Percentiles rank a stretch among this genome's conserved stretches.
These are phyloP conservation scores for Paecilomyces niveus DNA, from an alignment of 2,329 filamentous ascomycete genomes.

Conservation along the genomic window DNA sequence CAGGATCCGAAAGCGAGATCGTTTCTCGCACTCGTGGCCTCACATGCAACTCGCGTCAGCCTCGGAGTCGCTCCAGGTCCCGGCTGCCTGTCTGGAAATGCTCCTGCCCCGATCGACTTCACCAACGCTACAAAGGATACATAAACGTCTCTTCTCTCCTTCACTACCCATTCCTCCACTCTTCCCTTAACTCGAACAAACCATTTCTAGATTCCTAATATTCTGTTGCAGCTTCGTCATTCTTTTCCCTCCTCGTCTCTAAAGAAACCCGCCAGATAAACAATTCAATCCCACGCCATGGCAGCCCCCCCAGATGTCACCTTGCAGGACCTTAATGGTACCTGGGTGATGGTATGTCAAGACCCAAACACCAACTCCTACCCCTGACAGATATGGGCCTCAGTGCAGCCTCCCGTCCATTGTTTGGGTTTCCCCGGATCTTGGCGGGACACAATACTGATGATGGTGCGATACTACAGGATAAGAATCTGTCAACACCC, in stretches of 20 bases:
- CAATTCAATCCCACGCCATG: conserved; percentile 44
- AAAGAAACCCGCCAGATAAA: neutral
- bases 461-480: conserved; percentile 42
- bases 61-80: neutral
- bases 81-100: neutral
- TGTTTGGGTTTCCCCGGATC: neutral
- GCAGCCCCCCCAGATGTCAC: conserved; percentile 63
- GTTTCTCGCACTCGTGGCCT: neutral
- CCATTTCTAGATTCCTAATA: neutral
- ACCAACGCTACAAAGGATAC: neutral
- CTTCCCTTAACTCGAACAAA: neutral
- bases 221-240: neutral
- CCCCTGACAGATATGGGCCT: neutral
- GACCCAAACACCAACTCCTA: neutral
- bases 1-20: neutral
- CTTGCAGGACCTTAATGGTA: conserved; percentile 60
- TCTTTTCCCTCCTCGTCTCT: neutral
- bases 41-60: neutral
- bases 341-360: conserved; percentile 60
- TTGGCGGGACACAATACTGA: conserved; percentile 1
- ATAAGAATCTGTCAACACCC: conserved; percentile 64
- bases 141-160: neutral
- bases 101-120: neutral
- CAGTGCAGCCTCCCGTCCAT: neutral
- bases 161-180: neutral